Evolutionary conservation across 2,329 filamentous ascomycete genomes (phyloP).

Genomic region (Colletotrichum filicis): DNA sequence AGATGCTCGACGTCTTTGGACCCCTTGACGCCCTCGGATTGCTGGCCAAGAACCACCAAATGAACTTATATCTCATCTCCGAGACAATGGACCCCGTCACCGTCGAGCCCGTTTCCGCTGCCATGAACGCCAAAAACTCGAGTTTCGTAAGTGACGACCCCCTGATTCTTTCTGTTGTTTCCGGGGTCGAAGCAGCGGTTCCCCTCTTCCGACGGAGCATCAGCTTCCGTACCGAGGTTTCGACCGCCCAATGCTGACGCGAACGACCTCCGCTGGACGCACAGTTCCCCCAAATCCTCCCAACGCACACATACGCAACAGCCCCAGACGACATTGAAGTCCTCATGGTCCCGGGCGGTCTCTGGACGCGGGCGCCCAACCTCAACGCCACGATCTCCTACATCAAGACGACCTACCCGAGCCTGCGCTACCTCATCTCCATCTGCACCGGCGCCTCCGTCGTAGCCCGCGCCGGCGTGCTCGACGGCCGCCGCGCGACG

Average conservation of each 20-base stretch:
- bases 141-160: conserved; percentile 20
- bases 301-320: conserved; percentile 54
- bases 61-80: conserved; percentile 25
- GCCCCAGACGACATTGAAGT: conserved; percentile 60
- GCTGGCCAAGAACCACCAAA: conserved; percentile 12
- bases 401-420: conserved; percentile 49
- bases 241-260: neutral
- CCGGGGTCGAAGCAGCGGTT: neutral
- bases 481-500: conserved; percentile 65
- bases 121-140: conserved; percentile 31
- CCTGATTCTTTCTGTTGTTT: neutral
- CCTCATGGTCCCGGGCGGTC: conserved; percentile 65
- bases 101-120: neutral
- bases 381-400: conserved; percentile 44
- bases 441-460: conserved; percentile 68
- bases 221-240: neutral
- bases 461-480: conserved; percentile 60
- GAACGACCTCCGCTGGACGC: neutral
- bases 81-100: conserved; percentile 32
- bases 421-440: conserved; percentile 60
- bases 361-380: conserved; percentile 39
- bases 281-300: conserved; percentile 34
- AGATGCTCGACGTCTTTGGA: conserved; percentile 58
- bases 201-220: neutral
- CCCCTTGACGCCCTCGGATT: conserved; percentile 53